These are phyloP conservation scores for Alternaria solani DNA, from an alignment of 2,329 filamentous ascomycete genomes.

Conservation along the genomic window DNA sequence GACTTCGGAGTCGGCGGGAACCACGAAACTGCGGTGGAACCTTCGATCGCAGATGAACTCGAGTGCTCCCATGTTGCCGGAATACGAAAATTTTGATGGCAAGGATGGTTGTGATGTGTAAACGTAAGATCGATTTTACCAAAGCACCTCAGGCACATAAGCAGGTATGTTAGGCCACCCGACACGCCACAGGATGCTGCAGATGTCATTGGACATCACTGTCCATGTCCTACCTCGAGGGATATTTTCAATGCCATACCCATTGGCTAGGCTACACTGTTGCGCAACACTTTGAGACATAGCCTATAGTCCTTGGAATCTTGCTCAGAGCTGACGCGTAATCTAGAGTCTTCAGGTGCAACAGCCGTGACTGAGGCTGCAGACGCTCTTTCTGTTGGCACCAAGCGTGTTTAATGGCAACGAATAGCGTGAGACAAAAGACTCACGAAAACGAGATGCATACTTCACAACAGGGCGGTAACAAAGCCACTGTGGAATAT, in stretches of 20 bases:
- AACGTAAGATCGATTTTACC: background rate
- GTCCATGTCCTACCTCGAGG: background rate
- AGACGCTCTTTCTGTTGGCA: background rate
- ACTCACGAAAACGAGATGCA: background rate
- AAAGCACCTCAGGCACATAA: background rate
- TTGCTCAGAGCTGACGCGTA: background rate
- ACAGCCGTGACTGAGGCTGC: background rate
- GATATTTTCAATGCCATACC: background rate
- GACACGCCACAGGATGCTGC: background rate
- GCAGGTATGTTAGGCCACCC: conserved; percentile 1
- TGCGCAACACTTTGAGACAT: background rate
- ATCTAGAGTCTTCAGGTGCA: background rate
- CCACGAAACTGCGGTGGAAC: conserved; percentile 36
- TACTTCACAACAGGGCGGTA: background rate
- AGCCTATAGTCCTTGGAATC: background rate
- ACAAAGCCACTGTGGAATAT: background rate
- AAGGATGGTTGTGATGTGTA: background rate
- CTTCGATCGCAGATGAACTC: conserved; percentile 42
- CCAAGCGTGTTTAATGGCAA: background rate
- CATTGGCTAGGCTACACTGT: too few species aligned
- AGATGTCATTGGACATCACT: background rate
- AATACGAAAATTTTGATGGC: background rate
- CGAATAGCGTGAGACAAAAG: background rate
- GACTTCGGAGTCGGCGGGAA: conserved; percentile 33
- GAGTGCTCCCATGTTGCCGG: conserved; percentile 25